Evolutionary conservation across 2,329 filamentous ascomycete genomes (phyloP).

Genomic region (Clarireedia homoeocarpa): DNA sequence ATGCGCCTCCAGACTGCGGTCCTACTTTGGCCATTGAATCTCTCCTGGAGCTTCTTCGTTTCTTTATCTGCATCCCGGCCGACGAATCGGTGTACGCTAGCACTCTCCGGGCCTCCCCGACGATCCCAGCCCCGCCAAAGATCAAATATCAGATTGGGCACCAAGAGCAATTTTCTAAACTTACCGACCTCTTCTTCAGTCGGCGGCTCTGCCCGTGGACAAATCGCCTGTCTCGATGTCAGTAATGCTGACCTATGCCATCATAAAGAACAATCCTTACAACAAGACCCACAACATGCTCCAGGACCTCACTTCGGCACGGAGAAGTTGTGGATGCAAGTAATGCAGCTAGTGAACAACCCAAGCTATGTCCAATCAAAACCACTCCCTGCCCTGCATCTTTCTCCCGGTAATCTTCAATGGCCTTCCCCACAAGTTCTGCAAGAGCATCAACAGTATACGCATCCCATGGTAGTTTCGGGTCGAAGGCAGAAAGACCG

Average conservation of each 20-base stretch:
- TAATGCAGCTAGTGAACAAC: constrained; percentile 67
- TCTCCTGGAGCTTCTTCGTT: constrained; percentile 58
- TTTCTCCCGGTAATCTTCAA: constrained; percentile 63
- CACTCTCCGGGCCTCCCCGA: constrained; percentile 67
- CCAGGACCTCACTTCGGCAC: constrained; percentile 44
- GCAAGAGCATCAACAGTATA: constrained; percentile 71
- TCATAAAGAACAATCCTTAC: constrained; percentile 29
- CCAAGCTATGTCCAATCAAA: constrained; percentile 84
- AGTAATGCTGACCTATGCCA: neutral
- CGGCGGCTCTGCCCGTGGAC: constrained; percentile 62
- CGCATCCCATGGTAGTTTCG: constrained; percentile 58
- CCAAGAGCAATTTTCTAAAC: constrained; percentile 51
- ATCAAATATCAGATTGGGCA: constrained; percentile 68
- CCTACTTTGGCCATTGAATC: constrained; percentile 75
- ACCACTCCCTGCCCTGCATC: constrained; percentile 63
- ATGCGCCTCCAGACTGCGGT: constrained; percentile 67
- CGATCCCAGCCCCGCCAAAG: constrained; percentile 72
- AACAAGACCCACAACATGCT: constrained; percentile 66
- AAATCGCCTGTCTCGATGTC: constrained; percentile 46
- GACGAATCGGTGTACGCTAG: constrained; percentile 72
- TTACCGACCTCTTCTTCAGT: constrained; percentile 42
- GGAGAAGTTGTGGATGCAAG: constrained; percentile 50
- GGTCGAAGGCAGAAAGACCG: constrained; percentile 68
- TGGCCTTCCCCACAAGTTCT: constrained; percentile 66
- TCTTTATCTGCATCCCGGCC: constrained; percentile 58